phyloP scores from a whole-genome alignment of 768 basidiomycete species.

The Stropharia rugosoannulata region DNA sequence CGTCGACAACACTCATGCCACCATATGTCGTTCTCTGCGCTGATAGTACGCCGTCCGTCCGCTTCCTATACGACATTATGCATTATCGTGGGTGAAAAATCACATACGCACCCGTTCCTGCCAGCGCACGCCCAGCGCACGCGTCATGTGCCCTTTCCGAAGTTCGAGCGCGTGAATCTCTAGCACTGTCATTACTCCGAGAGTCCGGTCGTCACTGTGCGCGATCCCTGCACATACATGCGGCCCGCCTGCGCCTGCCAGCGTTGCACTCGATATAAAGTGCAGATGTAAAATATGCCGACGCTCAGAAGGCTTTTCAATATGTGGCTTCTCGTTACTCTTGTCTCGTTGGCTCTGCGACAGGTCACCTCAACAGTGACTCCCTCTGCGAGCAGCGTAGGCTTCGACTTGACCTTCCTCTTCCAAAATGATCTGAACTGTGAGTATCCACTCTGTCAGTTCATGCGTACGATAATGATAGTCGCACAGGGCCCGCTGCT shows the following conservation, averaged over 20 bases:
- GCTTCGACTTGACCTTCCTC: slow-evolving; percentile 25
- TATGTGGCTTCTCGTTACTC: slow-evolving; percentile 2
- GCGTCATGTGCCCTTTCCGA: slow-evolving; percentile 8
- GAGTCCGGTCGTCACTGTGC: background rate
- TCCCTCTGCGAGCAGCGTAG: slow-evolving; percentile 15
- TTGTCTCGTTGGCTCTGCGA: slow-evolving; percentile 4
- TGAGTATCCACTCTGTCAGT: slow-evolving; percentile 11
- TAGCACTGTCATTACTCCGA: background rate
- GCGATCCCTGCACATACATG: background rate
- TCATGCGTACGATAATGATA: background rate
- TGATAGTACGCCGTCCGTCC: background rate
- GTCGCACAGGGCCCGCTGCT: slow-evolving; percentile 19
- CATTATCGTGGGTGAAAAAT: slow-evolving; percentile 2
- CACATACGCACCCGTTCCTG: background rate
- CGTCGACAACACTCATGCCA: background rate
- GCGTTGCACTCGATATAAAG: background rate
- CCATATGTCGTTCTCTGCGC: background rate
- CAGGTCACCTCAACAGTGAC: slow-evolving; percentile 1
- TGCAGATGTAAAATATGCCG: background rate
- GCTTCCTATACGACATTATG: background rate
- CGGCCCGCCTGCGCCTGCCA: background rate
- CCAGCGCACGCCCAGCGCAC: background rate
- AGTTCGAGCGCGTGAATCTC: slow-evolving; percentile 6
- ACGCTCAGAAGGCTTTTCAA: background rate
- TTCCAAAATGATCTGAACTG: slow-evolving; percentile 35